Evolutionary conservation across 495 filamentous ascomycete species (phyloP).

Genomic region (Daldinia childiae): DNA sequence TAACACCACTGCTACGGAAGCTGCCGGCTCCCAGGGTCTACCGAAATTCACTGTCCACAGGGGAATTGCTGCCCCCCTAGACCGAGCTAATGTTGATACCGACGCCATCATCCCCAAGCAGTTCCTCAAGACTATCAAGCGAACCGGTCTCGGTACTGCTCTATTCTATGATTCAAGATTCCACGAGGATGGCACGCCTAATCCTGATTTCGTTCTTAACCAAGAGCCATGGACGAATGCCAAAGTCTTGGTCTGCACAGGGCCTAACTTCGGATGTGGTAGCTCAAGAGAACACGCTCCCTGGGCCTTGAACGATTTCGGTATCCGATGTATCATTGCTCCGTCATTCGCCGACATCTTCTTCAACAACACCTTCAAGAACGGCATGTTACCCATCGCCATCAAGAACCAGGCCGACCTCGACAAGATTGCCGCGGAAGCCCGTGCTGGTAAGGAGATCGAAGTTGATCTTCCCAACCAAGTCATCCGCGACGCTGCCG

Average conservation of each 20-base stretch:
- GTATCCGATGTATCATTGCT: constrained; percentile 92
- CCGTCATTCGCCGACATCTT: constrained; percentile 97
- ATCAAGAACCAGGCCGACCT: constrained; percentile 75
- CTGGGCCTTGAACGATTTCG: constrained; percentile 96
- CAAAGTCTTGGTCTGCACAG: constrained; percentile 94
- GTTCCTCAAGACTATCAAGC: constrained; percentile 99
- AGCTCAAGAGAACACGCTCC: constrained; percentile 94
- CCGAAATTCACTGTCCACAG: constrained; percentile 83
- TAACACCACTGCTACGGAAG: constrained; percentile 65
- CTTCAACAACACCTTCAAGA: constrained; percentile 99
- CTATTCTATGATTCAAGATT: constrained; percentile 87
- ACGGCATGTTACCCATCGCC: constrained; percentile 93
- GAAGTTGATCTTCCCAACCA: constrained; percentile 92
- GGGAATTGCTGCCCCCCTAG: constrained; percentile 89
- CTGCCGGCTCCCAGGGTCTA: constrained; percentile 69
- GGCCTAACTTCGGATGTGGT: constrained; percentile 95
- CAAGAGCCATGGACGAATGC: constrained; percentile 82
- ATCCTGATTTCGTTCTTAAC: constrained; percentile 88
- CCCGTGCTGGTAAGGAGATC: constrained; percentile 82
- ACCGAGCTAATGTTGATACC: constrained; percentile 91
- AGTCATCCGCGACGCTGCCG: constrained; percentile 77
- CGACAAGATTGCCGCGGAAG: constrained; percentile 78
- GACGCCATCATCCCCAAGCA: constrained; percentile 99
- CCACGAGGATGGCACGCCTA: constrained; percentile 74
- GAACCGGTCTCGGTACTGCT: constrained; percentile 88